phyloP scores from a whole-genome alignment of 23 red algal genomes.

The Gracilaria vermiculophylla region DNA sequence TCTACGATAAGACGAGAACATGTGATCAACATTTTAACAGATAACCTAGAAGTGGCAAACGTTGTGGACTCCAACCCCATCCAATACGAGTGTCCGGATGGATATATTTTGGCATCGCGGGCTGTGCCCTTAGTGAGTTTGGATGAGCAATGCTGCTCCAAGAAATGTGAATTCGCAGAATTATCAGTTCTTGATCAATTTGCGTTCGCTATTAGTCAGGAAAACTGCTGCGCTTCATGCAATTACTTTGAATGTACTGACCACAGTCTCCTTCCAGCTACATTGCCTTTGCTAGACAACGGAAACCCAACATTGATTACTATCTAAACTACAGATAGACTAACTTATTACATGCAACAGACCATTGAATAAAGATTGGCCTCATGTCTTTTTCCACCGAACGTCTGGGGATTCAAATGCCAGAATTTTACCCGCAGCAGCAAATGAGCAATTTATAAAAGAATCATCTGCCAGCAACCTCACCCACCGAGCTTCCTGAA shows the following conservation, averaged over 20 bases:
- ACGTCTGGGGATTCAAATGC: too few species aligned
- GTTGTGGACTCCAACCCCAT: too few species aligned
- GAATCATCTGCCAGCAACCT: too few species aligned
- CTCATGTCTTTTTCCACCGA: too few species aligned
- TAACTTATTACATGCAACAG: background rate
- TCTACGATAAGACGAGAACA: background rate
- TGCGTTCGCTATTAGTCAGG: background rate
- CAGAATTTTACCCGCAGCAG: too few species aligned
- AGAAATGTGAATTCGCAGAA: slow-evolving; percentile 3
- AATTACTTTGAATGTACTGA: slow-evolving; percentile 13
- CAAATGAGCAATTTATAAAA: too few species aligned
- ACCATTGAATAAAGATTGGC: too few species aligned
- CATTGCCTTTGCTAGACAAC: background rate
- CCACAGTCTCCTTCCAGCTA: background rate
- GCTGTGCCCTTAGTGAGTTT: background rate
- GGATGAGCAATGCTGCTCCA: background rate
- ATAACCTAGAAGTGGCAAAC: background rate
- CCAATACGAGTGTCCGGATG: background rate
- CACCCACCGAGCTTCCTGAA: too few species aligned
- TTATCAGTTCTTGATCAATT: background rate
- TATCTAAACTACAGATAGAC: background rate
- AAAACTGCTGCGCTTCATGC: background rate
- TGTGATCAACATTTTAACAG: background rate
- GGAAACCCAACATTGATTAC: background rate
- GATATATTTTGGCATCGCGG: background rate